Percentiles rank a stretch among this genome's conserved stretches.
Conservation (phyloP, 768 basidiomycete genomes). For the Saitozyma podzolica region DNA sequence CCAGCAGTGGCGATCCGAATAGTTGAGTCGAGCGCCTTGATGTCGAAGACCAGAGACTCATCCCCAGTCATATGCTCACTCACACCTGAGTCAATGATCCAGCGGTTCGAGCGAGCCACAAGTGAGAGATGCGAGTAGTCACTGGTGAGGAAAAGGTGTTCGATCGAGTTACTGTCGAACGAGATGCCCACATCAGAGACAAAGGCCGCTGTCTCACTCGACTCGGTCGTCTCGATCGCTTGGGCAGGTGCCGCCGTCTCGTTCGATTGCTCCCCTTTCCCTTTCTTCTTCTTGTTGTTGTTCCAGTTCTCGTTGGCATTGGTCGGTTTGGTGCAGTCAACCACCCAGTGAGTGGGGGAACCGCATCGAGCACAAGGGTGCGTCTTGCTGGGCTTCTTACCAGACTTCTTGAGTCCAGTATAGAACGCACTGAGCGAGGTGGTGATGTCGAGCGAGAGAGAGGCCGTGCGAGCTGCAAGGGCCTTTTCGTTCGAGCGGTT, state of each 20-base stretch:
- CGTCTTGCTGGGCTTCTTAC: constrained; percentile 11
- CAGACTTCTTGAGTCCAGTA: constrained; percentile 6
- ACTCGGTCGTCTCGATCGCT: neutral
- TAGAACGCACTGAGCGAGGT: constrained; percentile 7
- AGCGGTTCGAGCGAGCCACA: neutral
- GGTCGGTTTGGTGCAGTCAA: constrained; percentile 5
- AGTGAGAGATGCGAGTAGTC: too few relatives aligned
- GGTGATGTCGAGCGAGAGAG: neutral
- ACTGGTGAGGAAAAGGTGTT: too few relatives aligned
- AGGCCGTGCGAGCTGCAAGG: constrained; percentile 2
- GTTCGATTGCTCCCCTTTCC: neutral
- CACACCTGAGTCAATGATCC: constrained; percentile 9
- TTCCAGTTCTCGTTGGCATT: neutral
- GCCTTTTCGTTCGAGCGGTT: constrained; percentile 7
- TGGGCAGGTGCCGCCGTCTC: neutral
- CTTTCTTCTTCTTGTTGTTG: constrained; percentile 2
- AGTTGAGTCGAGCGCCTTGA: constrained; percentile 3
- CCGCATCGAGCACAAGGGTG: constrained; percentile 12
- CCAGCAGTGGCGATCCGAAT: constrained; percentile 6
- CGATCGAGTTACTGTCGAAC: constrained; percentile 6
- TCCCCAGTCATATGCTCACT: constrained; percentile 6
- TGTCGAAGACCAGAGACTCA: neutral
- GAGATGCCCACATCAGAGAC: neutral
- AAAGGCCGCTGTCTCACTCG: neutral
- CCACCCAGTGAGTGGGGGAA: constrained; percentile 8